These are phyloP conservation scores for Brasenia schreberi DNA, from an alignment of 164 flowering plant genomes.

Conservation along the genomic window DNA sequence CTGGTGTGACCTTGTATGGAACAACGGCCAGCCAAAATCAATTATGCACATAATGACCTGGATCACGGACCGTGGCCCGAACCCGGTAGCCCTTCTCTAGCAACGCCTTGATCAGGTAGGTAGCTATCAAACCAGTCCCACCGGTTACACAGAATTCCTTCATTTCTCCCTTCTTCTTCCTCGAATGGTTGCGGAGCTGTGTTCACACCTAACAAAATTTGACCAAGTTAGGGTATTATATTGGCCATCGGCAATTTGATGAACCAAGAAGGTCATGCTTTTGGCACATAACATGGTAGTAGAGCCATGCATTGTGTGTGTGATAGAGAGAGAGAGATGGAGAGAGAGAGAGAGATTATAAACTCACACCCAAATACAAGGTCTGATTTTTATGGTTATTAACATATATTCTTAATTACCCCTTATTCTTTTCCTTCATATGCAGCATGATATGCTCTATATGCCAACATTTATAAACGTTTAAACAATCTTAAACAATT, in stretches of 20 bases:
- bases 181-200: not conserved
- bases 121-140: constrained; percentile 63
- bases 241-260: not conserved
- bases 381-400: no score
- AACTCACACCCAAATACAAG: no score
- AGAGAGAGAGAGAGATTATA: not conserved
- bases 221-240: not conserved
- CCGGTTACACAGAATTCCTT: constrained; percentile 60
- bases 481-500: no score
- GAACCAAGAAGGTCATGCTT: not conserved
- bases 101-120: constrained; percentile 39
- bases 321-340: no score
- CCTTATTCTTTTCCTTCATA: no score
- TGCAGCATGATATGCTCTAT: no score
- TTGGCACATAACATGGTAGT: not conserved
- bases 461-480: no score
- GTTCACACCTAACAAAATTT: not conserved
- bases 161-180: constrained; percentile 15
- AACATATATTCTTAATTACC: no score
- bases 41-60: constrained; percentile 20
- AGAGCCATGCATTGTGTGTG: not conserved
- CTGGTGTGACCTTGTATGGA: no score
- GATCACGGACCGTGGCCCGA: constrained; percentile 51
- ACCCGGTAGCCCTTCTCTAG: constrained; percentile 40
- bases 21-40: no score